Evolutionary conservation across 1,139 yeast genomes (phyloP).

Genomic region (Groenewaldozyma auringiensis): DNA sequence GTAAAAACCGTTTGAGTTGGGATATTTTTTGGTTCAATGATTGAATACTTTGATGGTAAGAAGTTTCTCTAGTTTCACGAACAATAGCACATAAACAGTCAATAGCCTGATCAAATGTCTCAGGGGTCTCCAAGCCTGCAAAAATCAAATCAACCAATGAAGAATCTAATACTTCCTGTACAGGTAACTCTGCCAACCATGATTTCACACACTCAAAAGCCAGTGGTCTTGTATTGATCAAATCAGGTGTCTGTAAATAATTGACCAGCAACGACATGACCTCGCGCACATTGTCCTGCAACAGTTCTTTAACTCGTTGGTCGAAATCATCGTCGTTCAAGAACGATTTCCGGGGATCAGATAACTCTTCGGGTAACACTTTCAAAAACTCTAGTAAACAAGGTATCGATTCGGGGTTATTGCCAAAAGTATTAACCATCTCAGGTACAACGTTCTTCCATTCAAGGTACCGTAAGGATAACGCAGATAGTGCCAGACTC

Average conservation of each 20-base stretch:
- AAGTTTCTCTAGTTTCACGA: slow-evolving; percentile 70
- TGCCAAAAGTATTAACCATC: slow-evolving; percentile 46
- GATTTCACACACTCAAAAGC: slow-evolving; percentile 73
- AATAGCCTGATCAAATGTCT: slow-evolving; percentile 75
- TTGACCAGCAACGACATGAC: slow-evolving; percentile 51
- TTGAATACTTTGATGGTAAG: slow-evolving; percentile 47
- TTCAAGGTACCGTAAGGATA: slow-evolving; percentile 64
- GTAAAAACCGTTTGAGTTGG: slow-evolving; percentile 47
- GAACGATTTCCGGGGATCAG: slow-evolving; percentile 69
- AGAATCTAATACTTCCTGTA: slow-evolving; percentile 55
- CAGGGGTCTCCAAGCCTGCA: slow-evolving; percentile 54
- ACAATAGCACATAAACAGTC: slow-evolving; percentile 78
- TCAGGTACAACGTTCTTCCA: slow-evolving; percentile 75
- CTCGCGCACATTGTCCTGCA: slow-evolving; percentile 59
- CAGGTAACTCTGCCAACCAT: slow-evolving; percentile 83
- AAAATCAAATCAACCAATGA: slow-evolving; percentile 62
- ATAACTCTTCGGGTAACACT: slow-evolving; percentile 85
- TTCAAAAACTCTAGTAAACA: slow-evolving; percentile 68
- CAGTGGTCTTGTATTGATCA: slow-evolving; percentile 31
- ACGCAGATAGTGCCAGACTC: slow-evolving; percentile 70
- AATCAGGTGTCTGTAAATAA: slow-evolving; percentile 35
- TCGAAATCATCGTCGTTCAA: slow-evolving; percentile 76
- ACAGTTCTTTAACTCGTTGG: slow-evolving; percentile 51
- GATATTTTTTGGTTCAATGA: slow-evolving; percentile 64
- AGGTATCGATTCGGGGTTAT: slow-evolving; percentile 29